phyloP scores from a whole-genome alignment of 148 eudicot genomes.

The Dysphania ambrosioides region DNA sequence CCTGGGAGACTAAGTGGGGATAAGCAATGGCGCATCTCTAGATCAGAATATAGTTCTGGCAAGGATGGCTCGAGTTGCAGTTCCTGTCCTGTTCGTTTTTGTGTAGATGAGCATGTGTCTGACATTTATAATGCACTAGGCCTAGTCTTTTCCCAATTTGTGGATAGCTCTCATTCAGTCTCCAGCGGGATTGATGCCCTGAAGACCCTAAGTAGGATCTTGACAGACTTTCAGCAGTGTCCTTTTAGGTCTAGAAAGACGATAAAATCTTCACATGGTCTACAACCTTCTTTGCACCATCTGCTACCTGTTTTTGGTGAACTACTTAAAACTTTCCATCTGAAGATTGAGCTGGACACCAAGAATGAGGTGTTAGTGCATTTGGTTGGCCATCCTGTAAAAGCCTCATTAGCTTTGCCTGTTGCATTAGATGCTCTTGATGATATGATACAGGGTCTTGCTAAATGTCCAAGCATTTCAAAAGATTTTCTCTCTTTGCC shows the following conservation, averaged over 20 bases:
- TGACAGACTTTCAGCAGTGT: conserved; percentile 53
- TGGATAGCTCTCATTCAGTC: conserved; percentile 39
- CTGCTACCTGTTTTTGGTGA: conserved; percentile 50
- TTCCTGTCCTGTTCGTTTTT: conserved; percentile 77
- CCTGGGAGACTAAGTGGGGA: conserved; percentile 95
- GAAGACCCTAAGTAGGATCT: conserved; percentile 38
- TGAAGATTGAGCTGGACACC: conserved; percentile 43
- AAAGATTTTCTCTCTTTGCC: conserved; percentile 57
- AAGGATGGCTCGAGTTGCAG: conserved; percentile 46
- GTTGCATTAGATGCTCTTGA: conserved; percentile 82
- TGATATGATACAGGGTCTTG: conserved; percentile 55
- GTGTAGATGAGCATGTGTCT: conserved; percentile 88
- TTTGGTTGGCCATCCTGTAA: conserved; percentile 80
- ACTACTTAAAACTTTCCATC: conserved; percentile 59
- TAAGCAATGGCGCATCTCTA: conserved; percentile 84
- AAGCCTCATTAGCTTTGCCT: conserved; percentile 76
- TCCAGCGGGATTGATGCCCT: conserved; percentile 46
- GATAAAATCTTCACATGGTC: conserved; percentile 34
- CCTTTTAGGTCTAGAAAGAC: conserved; percentile 65
- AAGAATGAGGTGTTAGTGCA: conserved; percentile 43
- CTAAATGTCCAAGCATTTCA: conserved; percentile 26
- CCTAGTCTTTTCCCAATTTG: conserved; percentile 46
- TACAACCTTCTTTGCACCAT: conserved; percentile 34
- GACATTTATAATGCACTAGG: conserved; percentile 60
- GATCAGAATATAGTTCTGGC: conserved; percentile 78